Evolutionary conservation across 495 filamentous ascomycete species (phyloP), one percentile per base, ranked within the genome.

Genomic region (Penicillium paradoxum): DNA sequence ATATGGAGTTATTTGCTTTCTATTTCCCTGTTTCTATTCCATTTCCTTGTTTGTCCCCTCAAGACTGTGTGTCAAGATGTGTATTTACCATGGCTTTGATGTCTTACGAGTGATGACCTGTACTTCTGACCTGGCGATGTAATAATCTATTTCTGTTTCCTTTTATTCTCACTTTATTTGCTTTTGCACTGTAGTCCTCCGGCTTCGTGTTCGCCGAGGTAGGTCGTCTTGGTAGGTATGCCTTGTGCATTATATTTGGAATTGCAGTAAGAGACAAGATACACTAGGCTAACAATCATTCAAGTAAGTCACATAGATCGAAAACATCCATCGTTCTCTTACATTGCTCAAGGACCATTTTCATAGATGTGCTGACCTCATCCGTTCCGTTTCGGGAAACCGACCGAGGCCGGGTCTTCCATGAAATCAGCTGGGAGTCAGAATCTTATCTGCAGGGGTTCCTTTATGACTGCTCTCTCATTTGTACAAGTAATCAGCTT

Each of bases 61-160:
- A 58, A 60, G 47, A 59, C 54, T 58, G 43, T 58, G 59, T 57
- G 40, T 44, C 55, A 53, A 57, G 48, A 56, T 54, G 45, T 58
- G 53, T 69, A 60, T 62, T 55, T 67, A 60, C 34, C 57, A 60
- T 63, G 25, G 32, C 53, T 58, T 63, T 60, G 59, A 62, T 59
- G 59, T 55, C 57, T 68, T 54, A 65, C 60, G 60, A 59, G 29
- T 64, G 50, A 65, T 53, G 59, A 67, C 53, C 55, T 64, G 61
- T 60, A 60, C 52, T 66, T 58, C 53, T 64, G 47, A 45, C 55
- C 61, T 53, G 57, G 24, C 57, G 56, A 32, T 64, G 53, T 66
- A 64, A 64, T 66, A 64, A 49, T 49, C 11, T 46, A 66, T 50
- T 52, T 50, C 19, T 5, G 32, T 53, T 52, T 32, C 6, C 49